Base-by-base conservation (phyloP, 805 yeast genomes). In the Cyberlindnera bimundalis region DNA sequence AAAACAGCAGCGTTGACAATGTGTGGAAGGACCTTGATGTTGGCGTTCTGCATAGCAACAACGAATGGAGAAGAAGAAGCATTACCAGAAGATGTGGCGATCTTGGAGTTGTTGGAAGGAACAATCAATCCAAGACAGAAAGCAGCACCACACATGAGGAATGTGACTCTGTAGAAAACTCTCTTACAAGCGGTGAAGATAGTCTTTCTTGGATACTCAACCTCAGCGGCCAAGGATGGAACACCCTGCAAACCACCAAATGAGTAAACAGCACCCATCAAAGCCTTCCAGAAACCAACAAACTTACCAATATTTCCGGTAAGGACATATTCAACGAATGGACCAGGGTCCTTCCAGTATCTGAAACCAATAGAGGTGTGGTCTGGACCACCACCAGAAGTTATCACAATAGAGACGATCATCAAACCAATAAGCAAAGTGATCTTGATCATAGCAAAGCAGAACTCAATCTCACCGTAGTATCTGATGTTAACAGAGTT, bases 1-100 rank as follows among this genome's bases (percentile, higher is more conserved):
- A 32, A 32, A 19, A 32, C 35, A n/a, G 35, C 35, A 14, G 35
- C 35, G 27, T 32, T 32, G 19, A 32, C 35, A 32, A 32, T 32
- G 27, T 32, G 35, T 32, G 35, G 35, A 19, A 32, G 35, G 5
- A 32, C 35, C 27, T 21, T 32, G 35, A 32, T 32, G 35, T 32
- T 32, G 13, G 35, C 35, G 14, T 20, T 23, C 19, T 32, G 6
- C 23, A 32, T 32, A 8, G 35, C 35, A 32, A 32, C 19, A 23
- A 32, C 35, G 27, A 32, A 32, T 20, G 35, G 35, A 11, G 35
- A 32, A 32, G 35, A 32, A 12, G 35, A 32, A 15, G 35, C 35
- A n/a, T 32, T 32, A 32, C 35, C 35, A 21, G 28, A 18, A 3
- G 27, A 20, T 3, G 18, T 32, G 9, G 35, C 35, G 13, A 32